A percentile compares a stretch with the other conserved stretches of the same genome.
These are phyloP conservation scores for Trichoderma koningiopsis DNA, from an alignment of 2,329 filamentous ascomycete genomes.

Conservation along the genomic window DNA sequence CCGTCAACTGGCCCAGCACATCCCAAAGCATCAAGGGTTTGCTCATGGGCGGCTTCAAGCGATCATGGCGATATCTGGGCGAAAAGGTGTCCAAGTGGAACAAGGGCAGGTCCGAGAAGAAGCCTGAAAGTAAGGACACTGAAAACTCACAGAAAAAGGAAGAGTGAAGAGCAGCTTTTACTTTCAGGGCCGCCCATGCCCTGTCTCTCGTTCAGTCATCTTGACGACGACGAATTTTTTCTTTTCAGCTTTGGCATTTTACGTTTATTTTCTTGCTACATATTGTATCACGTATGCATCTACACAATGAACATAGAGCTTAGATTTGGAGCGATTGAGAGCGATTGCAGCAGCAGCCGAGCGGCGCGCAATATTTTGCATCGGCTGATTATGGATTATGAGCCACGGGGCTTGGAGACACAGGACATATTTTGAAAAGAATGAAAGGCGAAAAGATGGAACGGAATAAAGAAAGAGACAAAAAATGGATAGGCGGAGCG, in stretches of 20 bases:
- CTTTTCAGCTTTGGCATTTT: neutral
- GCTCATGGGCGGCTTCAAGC: conserved; percentile 72
- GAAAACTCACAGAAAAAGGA: conserved; percentile 16
- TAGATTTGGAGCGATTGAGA: neutral
- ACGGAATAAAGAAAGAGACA: neutral
- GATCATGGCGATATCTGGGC: conserved; percentile 72
- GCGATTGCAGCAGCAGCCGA: neutral
- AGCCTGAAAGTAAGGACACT: conserved; percentile 30
- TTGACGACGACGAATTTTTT: too few species aligned
- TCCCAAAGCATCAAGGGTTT: conserved; percentile 83
- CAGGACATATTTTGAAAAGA: neutral
- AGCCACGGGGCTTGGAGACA: neutral
- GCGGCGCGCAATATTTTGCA: neutral
- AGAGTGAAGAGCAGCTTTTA: neutral
- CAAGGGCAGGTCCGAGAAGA: conserved; percentile 43
- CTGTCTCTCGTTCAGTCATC: neutral
- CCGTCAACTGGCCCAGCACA: conserved; percentile 89
- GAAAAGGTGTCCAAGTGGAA: conserved; percentile 77
- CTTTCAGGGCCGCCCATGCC: neutral
- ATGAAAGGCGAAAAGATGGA: neutral
- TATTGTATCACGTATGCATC: conserved; percentile 10
- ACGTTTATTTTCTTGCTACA: neutral
- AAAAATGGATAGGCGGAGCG: neutral
- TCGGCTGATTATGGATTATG: neutral
- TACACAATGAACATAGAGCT: conserved; percentile 13